Conservation (phyloP, 768 basidiomycete species). For the Boletus speciosus region DNA sequence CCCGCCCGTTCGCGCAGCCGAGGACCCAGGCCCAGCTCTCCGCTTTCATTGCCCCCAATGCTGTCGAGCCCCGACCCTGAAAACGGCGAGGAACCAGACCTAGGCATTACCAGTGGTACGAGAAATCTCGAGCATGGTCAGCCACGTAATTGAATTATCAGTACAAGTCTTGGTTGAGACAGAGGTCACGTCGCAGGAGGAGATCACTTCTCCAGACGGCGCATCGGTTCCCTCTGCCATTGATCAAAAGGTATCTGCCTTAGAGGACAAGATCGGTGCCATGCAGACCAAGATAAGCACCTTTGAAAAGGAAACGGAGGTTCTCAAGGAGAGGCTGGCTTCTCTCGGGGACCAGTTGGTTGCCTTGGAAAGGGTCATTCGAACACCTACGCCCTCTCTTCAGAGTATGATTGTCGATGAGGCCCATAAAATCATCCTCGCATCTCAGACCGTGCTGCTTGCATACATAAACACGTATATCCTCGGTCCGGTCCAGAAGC, state of each 20-base stretch:
- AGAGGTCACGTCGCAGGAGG: neutral
- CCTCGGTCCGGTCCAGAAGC: conserved; percentile 6
- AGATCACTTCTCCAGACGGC: neutral
- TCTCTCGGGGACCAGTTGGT: conserved; percentile 1
- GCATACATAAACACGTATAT: conserved; percentile 6
- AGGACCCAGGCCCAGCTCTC: conserved; percentile 7
- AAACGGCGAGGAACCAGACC: neutral
- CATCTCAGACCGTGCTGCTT: neutral
- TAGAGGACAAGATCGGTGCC: neutral
- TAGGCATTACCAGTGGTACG: neutral
- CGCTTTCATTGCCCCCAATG: conserved; percentile 16
- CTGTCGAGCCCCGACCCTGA: conserved; percentile 1
- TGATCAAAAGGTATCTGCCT: neutral
- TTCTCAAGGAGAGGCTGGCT: conserved; percentile 1
- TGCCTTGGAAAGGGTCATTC: conserved; percentile 2
- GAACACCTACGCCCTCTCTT: neutral
- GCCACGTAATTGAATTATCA: conserved; percentile 1
- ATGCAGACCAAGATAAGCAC: neutral
- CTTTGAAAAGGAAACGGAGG: neutral
- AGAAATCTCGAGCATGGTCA: neutral
- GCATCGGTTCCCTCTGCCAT: neutral
- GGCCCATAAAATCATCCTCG: neutral
- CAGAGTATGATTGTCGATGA: conserved; percentile 2
- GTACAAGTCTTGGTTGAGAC: neutral
- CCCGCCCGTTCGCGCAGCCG: neutral